Conservation (phyloP, 2,329 filamentous ascomycete species). For the Chaetomiaceae sp. region DNA sequence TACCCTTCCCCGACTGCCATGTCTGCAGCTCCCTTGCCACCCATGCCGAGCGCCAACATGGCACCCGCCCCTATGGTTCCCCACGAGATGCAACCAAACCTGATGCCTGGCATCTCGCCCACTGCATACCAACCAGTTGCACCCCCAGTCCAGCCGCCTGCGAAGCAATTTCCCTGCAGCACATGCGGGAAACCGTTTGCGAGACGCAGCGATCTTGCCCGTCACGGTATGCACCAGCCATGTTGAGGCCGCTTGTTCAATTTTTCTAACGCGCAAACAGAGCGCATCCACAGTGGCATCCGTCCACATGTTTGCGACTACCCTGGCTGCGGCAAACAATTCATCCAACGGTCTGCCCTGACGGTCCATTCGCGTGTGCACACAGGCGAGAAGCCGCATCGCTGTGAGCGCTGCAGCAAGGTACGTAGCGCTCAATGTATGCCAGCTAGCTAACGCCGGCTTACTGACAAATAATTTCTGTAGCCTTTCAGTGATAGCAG, state of each 20-base stretch:
- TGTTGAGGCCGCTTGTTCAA: background rate
- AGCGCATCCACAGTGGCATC: conserved; percentile 90
- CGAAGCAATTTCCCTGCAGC: conserved; percentile 79
- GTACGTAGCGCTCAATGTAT: conserved; percentile 44
- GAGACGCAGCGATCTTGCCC: conserved; percentile 83
- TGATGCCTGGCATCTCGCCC: conserved; percentile 30
- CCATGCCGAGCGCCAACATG: conserved; percentile 36
- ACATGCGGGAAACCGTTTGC: conserved; percentile 92
- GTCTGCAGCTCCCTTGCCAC: conserved; percentile 38
- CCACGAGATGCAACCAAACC: conserved; percentile 35
- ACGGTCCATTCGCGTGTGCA: conserved; percentile 95
- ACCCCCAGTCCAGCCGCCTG: conserved; percentile 30
- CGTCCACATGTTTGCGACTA: conserved; percentile 90
- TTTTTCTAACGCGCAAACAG: conserved; percentile 43
- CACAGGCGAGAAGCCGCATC: conserved; percentile 96
- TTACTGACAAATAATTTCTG: conserved; percentile 16
- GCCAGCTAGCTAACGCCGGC: too few species aligned
- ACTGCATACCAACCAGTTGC: conserved; percentile 32
- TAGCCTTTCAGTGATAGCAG: conserved; percentile 96
- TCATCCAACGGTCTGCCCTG: conserved; percentile 92
- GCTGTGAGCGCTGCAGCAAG: conserved; percentile 96
- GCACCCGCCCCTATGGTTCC: conserved; percentile 39
- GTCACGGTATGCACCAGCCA: conserved; percentile 67
- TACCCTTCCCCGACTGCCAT: conserved; percentile 52
- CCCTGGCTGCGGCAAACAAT: conserved; percentile 85